These are phyloP conservation scores for Penstemon davidsonii DNA, from an alignment of 257 asterid species.

Conservation along the genomic window DNA sequence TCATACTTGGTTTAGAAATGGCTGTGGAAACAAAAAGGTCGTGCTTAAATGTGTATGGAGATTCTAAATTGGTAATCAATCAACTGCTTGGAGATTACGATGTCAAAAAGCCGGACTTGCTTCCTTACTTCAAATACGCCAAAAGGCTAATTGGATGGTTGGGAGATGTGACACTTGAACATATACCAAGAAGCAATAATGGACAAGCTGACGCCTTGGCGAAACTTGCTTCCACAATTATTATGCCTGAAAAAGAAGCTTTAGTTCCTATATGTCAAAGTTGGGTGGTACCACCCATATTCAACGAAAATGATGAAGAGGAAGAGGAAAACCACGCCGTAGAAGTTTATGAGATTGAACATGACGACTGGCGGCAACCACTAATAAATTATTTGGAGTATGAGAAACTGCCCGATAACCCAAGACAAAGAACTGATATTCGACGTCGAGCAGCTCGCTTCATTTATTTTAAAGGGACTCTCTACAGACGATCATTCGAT, in stretches of 20 bases:
- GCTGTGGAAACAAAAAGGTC: neutral
- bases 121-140: neutral
- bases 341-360: neutral
- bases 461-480: neutral
- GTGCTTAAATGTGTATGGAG: neutral
- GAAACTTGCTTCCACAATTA: neutral
- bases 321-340: neutral
- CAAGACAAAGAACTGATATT: neutral
- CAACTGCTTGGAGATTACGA: neutral
- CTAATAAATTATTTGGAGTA: neutral
- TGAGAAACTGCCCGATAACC: constrained; percentile 2
- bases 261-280: neutral
- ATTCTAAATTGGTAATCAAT: neutral
- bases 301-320: neutral
- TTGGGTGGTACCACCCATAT: neutral
- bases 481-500: neutral
- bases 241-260: neutral
- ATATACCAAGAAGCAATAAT: neutral
- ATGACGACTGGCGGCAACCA: neutral
- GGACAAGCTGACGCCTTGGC: neutral
- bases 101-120: neutral
- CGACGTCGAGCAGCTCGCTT: neutral
- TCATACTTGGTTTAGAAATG: neutral
- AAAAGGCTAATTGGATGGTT: neutral
- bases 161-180: neutral